Conservation (phyloP, 805 yeast genomes). For the Monosporozyma yasuniensis region DNA sequence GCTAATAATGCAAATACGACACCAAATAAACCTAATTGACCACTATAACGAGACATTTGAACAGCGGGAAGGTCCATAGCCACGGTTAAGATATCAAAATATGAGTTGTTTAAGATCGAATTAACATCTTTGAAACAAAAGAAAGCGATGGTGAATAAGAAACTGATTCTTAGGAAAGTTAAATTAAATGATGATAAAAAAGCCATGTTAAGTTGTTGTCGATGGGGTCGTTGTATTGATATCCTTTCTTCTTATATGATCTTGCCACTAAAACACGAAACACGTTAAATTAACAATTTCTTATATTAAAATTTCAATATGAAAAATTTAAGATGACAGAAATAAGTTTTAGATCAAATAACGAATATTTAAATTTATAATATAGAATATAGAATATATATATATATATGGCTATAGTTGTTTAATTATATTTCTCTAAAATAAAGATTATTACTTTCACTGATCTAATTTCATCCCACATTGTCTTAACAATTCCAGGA, state of each 20-base stretch:
- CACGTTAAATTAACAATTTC: neutral
- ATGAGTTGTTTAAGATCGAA: constrained; percentile 36
- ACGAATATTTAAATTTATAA: neutral
- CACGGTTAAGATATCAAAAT: constrained; percentile 44
- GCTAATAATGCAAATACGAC: constrained; percentile 38
- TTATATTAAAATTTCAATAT: neutral
- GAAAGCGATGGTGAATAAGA: constrained; percentile 38
- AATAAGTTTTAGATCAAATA: neutral
- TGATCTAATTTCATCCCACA: constrained; percentile 4
- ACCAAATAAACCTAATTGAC: constrained; percentile 43
- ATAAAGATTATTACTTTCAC: neutral
- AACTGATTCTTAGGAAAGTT: constrained; percentile 39
- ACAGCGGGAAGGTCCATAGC: constrained; percentile 46
- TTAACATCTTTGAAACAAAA: constrained; percentile 41
- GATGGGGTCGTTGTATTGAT: neutral
- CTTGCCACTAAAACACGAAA: neutral
- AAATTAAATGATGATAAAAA: constrained; percentile 43
- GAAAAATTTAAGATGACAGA: neutral
- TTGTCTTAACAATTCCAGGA: neutral
- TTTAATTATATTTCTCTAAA: neutral
- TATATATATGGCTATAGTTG: neutral
- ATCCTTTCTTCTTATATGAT: neutral
- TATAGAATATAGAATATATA: neutral
- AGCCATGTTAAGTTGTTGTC: constrained; percentile 36
- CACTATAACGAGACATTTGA: constrained; percentile 29